These are phyloP conservation scores for Voacanga thouarsii DNA, from an alignment of 257 asterid species.

Conservation along the genomic window DNA sequence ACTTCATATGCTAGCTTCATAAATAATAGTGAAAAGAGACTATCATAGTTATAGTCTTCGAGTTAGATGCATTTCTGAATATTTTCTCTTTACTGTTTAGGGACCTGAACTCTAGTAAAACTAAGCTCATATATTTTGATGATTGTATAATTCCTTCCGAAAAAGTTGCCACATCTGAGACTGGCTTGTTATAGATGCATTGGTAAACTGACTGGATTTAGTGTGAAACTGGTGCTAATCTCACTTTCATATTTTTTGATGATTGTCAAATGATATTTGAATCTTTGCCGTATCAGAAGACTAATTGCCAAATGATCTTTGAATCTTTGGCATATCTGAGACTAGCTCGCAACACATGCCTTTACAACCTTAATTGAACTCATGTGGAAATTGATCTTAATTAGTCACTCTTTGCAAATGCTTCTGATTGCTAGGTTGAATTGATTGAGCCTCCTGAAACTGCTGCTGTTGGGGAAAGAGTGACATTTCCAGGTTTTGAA, in stretches of 20 bases:
- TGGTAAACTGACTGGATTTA: not conserved
- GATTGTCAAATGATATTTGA: not conserved
- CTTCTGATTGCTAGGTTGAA: slow-evolving; percentile 59
- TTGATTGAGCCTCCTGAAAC: slow-evolving; percentile 83
- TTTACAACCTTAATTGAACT: not conserved
- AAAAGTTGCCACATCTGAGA: not conserved
- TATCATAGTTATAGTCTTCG: not conserved
- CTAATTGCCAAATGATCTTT: not conserved
- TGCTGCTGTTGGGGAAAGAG: slow-evolving; percentile 73
- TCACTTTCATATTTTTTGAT: not conserved
- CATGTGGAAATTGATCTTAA: not conserved
- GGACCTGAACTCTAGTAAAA: not conserved
- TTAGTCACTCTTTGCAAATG: slow-evolving; percentile 7
- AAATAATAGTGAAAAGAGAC: not conserved
- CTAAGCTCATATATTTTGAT: not conserved
- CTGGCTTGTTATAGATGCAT: not conserved
- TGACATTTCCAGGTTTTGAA: slow-evolving; percentile 61
- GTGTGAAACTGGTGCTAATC: not conserved
- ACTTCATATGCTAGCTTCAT: not conserved
- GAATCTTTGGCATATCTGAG: not conserved
- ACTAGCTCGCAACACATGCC: not conserved
- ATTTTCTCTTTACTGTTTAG: not conserved
- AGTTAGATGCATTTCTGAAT: not conserved
- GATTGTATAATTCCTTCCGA: not conserved
- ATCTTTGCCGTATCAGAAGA: not conserved